These are phyloP conservation scores for Clavariopsis aquatica DNA, from an alignment of 495 filamentous ascomycete species.

Conservation along the genomic window DNA sequence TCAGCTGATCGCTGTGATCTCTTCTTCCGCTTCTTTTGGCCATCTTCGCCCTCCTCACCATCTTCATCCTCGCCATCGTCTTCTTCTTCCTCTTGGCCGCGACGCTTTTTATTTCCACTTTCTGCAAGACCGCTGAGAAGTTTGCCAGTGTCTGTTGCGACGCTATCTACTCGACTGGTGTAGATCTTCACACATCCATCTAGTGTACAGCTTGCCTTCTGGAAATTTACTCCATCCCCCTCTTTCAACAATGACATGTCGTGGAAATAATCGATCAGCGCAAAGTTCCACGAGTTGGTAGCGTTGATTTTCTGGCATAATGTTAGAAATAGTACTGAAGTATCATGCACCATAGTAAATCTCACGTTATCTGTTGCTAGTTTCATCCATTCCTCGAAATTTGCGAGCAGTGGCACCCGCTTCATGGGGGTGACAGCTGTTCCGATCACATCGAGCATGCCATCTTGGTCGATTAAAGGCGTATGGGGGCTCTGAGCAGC, in stretches of 20 bases:
- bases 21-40: slow-evolving; percentile 69
- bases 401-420: slow-evolving; percentile 87
- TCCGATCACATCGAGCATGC: slow-evolving; percentile 60
- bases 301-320: slow-evolving; percentile 83
- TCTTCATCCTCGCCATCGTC: slow-evolving; percentile 64
- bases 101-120: slow-evolving; percentile 76
- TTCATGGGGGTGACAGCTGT: slow-evolving; percentile 90
- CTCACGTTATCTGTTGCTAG: slow-evolving; percentile 91
- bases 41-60: slow-evolving; percentile 75
- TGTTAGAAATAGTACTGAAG: slow-evolving; percentile 16
- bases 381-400: slow-evolving; percentile 99
- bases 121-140: slow-evolving; percentile 93
- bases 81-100: slow-evolving; percentile 58
- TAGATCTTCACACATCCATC: slow-evolving; percentile 99
- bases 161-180: slow-evolving; percentile 95
- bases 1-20: slow-evolving; percentile 82
- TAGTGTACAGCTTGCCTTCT: slow-evolving; percentile 95
- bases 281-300: slow-evolving; percentile 98
- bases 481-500: slow-evolving; percentile 65
- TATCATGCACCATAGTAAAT: background rate
- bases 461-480: slow-evolving; percentile 65
- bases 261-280: slow-evolving; percentile 98
- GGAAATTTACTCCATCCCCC: slow-evolving; percentile 96
- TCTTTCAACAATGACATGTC: slow-evolving; percentile 98
- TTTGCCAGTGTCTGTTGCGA: slow-evolving; percentile 95